These are phyloP conservation scores for Pestalotiopsis sp. DNA, from an alignment of 2,329 filamentous ascomycete genomes.

Conservation along the genomic window DNA sequence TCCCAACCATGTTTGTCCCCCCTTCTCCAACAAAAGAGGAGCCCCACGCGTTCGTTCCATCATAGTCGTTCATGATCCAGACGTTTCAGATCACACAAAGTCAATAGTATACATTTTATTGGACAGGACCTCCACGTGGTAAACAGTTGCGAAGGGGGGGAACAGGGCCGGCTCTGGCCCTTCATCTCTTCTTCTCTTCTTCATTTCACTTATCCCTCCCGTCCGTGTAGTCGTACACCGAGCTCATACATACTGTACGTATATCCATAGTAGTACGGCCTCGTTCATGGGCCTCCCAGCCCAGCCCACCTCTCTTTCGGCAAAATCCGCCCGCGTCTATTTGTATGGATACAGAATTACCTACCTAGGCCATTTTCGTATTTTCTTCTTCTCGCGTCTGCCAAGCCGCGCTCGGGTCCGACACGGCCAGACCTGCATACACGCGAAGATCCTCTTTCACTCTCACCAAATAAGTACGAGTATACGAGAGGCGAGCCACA, in stretches of 20 bases:
- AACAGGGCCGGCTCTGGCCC: not conserved
- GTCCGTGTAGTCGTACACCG: too few species aligned
- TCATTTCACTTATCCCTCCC: not conserved
- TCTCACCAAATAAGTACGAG: not conserved
- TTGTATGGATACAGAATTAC: not conserved
- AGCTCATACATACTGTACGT: too few species aligned
- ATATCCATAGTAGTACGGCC: too few species aligned
- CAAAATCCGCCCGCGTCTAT: not conserved
- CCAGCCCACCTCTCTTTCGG: not conserved
- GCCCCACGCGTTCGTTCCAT: not conserved
- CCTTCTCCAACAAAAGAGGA: not conserved
- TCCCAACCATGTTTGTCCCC: not conserved
- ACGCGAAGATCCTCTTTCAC: not conserved
- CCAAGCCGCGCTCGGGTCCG: not conserved
- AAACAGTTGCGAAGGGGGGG: not conserved
- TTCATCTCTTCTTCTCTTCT: not conserved
- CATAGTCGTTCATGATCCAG: not conserved
- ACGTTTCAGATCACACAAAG: not conserved
- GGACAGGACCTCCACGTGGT: not conserved
- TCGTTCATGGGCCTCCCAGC: too few species aligned
- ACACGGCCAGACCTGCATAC: not conserved
- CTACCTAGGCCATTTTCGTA: not conserved
- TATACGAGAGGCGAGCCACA: too few species aligned
- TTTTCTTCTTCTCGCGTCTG: not conserved
- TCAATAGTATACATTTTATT: not conserved